Evolutionary conservation across 2,329 filamentous ascomycete species (phyloP), one percentile per base, ranked within the genome.

Genomic region (Aspergillus hortae): DNA sequence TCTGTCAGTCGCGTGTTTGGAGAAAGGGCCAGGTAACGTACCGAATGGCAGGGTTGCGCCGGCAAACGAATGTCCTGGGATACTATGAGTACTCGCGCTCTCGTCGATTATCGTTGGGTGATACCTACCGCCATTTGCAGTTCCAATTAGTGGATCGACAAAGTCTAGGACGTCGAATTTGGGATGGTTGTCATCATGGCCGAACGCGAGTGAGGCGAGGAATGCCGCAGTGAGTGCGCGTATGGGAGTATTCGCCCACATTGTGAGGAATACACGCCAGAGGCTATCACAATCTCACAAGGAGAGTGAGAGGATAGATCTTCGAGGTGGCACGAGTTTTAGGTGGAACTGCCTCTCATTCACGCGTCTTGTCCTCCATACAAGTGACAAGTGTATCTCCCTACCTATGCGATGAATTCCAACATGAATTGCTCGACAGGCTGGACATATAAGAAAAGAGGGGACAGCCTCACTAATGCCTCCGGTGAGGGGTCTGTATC

Each of bases 11-110:
- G 1, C 1, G 9, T 67, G 7, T 0, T 0, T 12, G 11, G 23
- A 48, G 9, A 51, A 15, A 49, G 48, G 12, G 7, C 15, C 15
- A n/a, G 4, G 14, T n/a, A 4, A 49, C 67, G 62, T 54, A 73
- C 74, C 74, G 58, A 80, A 83, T 2, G 80, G 80, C 38, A 79
- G 60, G 2, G 78, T 80, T 12, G 80, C 80, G 11, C 80, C 81
- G 2, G 80, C 74, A 53, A 83, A 83, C 23, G 82, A 80, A 65
- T 84, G 80, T 38, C 80, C 80, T 67, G 14, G 9, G 14, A 32
- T 11, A 14, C 33, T 35, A 35, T 48, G 6, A 48, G 25, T 5
- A 14, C 21, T 2, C 10, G 15, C 33, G 40, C 25, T 2, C 9
- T 30, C 4, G n/a, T 11, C 12, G 15, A 7, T 2, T 9, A 23